These are phyloP conservation scores for Sphaerobolus stellatus DNA, from an alignment of 1,284 basidiomycete genomes.

Conservation along the genomic window DNA sequence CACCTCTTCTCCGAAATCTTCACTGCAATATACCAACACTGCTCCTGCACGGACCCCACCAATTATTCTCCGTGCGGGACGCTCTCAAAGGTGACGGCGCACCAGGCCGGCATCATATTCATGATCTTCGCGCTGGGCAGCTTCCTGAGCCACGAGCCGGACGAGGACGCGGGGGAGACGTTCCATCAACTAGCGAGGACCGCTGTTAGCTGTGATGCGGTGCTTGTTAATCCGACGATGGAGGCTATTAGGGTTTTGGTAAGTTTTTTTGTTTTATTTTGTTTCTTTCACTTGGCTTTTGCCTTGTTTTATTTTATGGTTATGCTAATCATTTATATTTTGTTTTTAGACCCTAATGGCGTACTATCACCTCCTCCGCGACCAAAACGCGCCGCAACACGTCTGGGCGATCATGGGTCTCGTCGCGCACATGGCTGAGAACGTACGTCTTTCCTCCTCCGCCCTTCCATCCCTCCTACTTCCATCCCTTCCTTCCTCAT, in stretches of 20 bases:
- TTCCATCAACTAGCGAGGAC: conserved; percentile 7
- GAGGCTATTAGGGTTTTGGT: conserved; percentile 3
- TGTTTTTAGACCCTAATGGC: not conserved
- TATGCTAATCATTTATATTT: not conserved
- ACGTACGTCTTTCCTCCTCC: conserved; percentile 42
- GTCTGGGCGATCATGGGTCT: conserved; percentile 58
- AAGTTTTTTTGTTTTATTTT: too few relatives aligned
- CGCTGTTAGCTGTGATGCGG: conserved; percentile 7
- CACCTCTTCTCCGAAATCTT: not conserved
- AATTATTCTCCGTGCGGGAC: not conserved
- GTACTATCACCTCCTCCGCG: conserved; percentile 1
- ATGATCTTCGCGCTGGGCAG: conserved; percentile 4
- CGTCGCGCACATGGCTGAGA: conserved; percentile 61
- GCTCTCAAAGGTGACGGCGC: not conserved
- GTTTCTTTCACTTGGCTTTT: too few relatives aligned
- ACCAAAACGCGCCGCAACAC: conserved; percentile 3
- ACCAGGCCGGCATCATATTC: conserved; percentile 1
- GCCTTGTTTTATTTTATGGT: not conserved
- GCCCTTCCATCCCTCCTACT: too few relatives aligned
- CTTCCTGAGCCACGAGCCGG: not conserved
- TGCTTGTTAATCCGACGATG: conserved; percentile 8
- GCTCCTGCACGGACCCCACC: too few relatives aligned
- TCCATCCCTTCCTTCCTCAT: too few relatives aligned
- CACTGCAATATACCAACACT: too few relatives aligned
- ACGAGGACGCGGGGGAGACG: not conserved